Evolutionary conservation across 805 yeast species (phyloP).

Genomic region (Candida dendrica): DNA sequence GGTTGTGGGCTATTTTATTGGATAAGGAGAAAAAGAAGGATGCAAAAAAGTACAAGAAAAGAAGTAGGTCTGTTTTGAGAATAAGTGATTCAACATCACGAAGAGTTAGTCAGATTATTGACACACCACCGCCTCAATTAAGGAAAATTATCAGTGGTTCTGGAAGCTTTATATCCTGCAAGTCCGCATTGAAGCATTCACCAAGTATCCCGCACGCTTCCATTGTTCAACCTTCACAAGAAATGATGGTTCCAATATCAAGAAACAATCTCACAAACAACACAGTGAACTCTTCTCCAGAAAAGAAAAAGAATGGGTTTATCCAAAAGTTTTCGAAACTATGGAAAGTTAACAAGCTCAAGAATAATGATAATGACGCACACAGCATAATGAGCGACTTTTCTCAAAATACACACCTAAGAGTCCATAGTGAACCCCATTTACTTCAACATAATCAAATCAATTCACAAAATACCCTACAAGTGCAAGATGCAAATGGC

Average conservation of each 20-base stretch:
- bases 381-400: background rate
- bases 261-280: no score
- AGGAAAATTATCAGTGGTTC: constrained; percentile 20
- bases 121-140: constrained; percentile 17
- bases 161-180: constrained; percentile 16
- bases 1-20: constrained; percentile 62
- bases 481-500: background rate
- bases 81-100: constrained; percentile 20
- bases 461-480: background rate
- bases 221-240: constrained; percentile 3
- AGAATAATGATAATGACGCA: background rate
- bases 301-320: constrained; percentile 22
- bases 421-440: background rate
- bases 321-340: constrained; percentile 26
- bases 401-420: background rate
- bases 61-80: constrained; percentile 28
- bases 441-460: no score
- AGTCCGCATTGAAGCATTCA: background rate
- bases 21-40: constrained; percentile 36
- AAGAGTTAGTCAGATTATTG: constrained; percentile 21
- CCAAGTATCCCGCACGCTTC: background rate
- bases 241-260: no score
- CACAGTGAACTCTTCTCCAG: constrained; percentile 6
- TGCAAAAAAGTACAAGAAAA: constrained; percentile 22
- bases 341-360: constrained; percentile 20